Base-by-base conservation (phyloP, 768 basidiomycete species). In the Tephrocybe sp. region DNA sequence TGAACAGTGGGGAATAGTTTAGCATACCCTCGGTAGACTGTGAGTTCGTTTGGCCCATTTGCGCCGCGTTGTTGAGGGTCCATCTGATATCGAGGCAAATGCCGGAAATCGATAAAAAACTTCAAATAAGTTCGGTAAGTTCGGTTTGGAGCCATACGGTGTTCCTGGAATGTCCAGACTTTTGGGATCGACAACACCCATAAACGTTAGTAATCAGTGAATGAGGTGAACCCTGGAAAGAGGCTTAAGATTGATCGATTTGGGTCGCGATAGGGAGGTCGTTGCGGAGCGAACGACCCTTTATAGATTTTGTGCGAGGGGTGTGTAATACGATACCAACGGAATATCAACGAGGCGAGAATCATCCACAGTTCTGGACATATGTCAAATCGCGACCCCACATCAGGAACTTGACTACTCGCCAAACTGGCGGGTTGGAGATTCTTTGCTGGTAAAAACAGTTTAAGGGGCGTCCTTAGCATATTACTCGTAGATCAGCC, bases 341-440 rank as follows among this genome's bases (percentile, higher is more conserved):
- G 58, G 58, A 64, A 65, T 62, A 60, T 62, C 64, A 68, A 67
- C 53, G 61, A 68, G 61, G 56, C 60, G 61, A 59, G 57, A 55
- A 63, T 64, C 65, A 71, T 66, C 67, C 70, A 72, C 65, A 65
- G 69, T 74, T 76, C 72, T 74, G 71, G 74, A 74, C 74, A 66
- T 67, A 67, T 71, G 70, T 69, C 72, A 75, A 70, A 73, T 73
- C 72, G 64, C 58, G 60, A 59, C 53, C 65, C 70, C 69, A 71
- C 63, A 75, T 75, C 70, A 71, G 67, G 72, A 67, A 65, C 64
- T 65, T 68, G 70, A 69, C 65, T 67, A 56, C 64, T 56, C 68
- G 71, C 75, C 73, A 73, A 68, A 71, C 59, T 58, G 61, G 65
- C 64, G 73, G 73, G 66, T 65, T 66, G 48, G 58, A 66, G 58